phyloP scores from a whole-genome alignment of 1,284 basidiomycete genomes.

The Uromyces viciae-fabae region DNA sequence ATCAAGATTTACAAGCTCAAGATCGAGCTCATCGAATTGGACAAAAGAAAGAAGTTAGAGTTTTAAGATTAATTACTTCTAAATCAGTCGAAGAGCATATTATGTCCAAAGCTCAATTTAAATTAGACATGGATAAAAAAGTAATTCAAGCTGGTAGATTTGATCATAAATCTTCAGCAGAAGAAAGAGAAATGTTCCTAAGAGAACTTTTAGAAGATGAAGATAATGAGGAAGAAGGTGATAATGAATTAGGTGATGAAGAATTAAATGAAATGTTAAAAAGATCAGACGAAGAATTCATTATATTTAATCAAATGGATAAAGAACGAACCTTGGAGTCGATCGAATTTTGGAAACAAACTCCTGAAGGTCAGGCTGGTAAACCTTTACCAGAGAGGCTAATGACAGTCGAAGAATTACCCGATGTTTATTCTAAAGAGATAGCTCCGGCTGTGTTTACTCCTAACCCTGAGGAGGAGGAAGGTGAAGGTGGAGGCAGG shows the following conservation, averaged over 20 bases:
- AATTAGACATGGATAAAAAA: conserved; percentile 98
- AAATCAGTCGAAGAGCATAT: conserved; percentile 98
- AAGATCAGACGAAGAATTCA: conserved; percentile 74
- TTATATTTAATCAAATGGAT: conserved; percentile 81
- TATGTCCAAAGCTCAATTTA: conserved; percentile 86
- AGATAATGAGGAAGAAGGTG: conserved; percentile 53
- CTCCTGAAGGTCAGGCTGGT: conserved; percentile 63
- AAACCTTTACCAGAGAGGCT: conserved; percentile 73
- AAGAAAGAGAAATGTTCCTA: conserved; percentile 92
- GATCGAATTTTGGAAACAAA: conserved; percentile 67
- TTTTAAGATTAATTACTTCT: conserved; percentile 93
- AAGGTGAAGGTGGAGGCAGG: conserved; percentile 52
- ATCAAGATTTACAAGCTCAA: conserved; percentile 85
- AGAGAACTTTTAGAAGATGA: conserved; percentile 61
- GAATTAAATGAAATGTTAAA: conserved; percentile 92
- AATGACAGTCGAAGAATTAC: conserved; percentile 84
- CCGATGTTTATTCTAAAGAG: conserved; percentile 68
- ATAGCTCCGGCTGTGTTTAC: conserved; percentile 29
- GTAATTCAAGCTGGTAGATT: conserved; percentile 99
- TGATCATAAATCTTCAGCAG: conserved; percentile 96
- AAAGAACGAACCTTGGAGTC: conserved; percentile 71
- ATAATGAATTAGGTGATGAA: conserved; percentile 68
- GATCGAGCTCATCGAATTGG: conserved; percentile 91
- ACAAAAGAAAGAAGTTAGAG: conserved; percentile 96
- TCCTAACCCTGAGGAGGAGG: conserved; percentile 45